A percentile compares a stretch with the other conserved stretches of the same genome.
Conservation (phyloP, 306 rosid genomes). For the Gleditsia sinensis region DNA sequence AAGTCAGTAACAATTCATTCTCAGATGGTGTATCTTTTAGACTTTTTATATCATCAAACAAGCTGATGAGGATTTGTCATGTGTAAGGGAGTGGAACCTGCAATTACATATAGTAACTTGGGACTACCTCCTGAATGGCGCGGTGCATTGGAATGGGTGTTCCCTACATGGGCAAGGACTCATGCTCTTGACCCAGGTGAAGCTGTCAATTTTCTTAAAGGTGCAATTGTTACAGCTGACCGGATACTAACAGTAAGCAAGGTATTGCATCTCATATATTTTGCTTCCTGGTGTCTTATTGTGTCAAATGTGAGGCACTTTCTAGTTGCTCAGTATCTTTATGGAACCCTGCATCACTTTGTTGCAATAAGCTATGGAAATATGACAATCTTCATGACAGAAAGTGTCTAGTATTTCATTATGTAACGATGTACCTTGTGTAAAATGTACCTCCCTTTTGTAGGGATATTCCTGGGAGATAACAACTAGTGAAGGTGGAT, state of each 20-base stretch:
- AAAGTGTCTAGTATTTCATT: neutral
- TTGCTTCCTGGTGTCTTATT: conserved; percentile 26
- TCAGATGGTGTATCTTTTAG: conserved; percentile 12
- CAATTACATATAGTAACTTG: conserved; percentile 66
- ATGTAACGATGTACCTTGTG: neutral
- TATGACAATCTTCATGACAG: neutral
- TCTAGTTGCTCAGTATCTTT: conserved; percentile 7
- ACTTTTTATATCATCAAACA: conserved; percentile 12
- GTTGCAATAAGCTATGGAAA: neutral
- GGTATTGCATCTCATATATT: conserved; percentile 44
- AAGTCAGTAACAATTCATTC: neutral
- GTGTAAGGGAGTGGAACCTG: conserved; percentile 87
- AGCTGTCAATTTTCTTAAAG: conserved; percentile 88
- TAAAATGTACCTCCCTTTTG: conserved; percentile 27
- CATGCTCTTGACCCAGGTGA: conserved; percentile 94
- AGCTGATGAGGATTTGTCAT: conserved; percentile 22
- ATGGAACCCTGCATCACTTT: conserved; percentile 9
- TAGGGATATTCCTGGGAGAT: conserved; percentile 95
- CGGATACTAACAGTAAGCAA: conserved; percentile 88
- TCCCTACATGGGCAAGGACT: conserved; percentile 87
- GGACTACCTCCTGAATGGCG: conserved; percentile 83
- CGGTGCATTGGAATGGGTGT: conserved; percentile 89
- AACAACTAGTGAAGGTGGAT: conserved; percentile 80
- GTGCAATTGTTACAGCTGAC: conserved; percentile 86
- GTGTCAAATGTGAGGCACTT: conserved; percentile 18